Conservation (phyloP, 495 filamentous ascomycete genomes). For the Penicillium flavigenum region DNA sequence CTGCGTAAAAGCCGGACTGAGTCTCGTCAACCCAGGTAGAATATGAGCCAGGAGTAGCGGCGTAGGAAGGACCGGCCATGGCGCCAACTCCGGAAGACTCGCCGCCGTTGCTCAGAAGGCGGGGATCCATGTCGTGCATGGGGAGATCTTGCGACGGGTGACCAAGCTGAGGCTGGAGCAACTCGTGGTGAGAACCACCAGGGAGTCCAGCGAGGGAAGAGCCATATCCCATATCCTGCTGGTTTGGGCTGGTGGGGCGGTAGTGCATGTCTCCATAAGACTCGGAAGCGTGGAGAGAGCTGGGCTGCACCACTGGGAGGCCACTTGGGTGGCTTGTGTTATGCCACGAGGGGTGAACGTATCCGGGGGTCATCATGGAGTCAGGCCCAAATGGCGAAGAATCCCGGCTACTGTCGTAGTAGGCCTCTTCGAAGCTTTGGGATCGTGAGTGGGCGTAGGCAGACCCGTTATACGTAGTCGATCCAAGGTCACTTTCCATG, state of each 20-base stretch:
- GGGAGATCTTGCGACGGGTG: constrained; percentile 21
- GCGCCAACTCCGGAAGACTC: constrained; percentile 10
- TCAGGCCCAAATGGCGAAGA: constrained; percentile 36
- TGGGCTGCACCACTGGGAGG: constrained; percentile 55
- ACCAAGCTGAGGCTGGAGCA: constrained; percentile 42
- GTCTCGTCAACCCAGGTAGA: constrained; percentile 10
- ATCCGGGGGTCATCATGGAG: constrained; percentile 27
- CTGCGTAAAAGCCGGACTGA: neutral
- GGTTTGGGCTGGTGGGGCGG: constrained; percentile 25
- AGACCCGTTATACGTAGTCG: constrained; percentile 13
- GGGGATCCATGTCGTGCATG: constrained; percentile 46
- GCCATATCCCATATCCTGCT: constrained; percentile 34
- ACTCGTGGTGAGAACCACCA: constrained; percentile 53
- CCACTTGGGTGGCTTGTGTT: constrained; percentile 61
- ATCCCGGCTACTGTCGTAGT: constrained; percentile 32
- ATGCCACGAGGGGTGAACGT: constrained; percentile 29
- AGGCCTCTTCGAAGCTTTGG: constrained; percentile 32
- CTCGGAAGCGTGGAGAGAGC: constrained; percentile 26
- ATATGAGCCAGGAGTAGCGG: constrained; percentile 10
- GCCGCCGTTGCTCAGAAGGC: constrained; percentile 37
- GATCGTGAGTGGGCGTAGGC: constrained; percentile 23
- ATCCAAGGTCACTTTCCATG: constrained; percentile 8
- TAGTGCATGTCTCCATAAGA: constrained; percentile 33
- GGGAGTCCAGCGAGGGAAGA: constrained; percentile 51
- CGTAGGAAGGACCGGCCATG: neutral